These are phyloP conservation scores for Puccinia coronata DNA, from an alignment of 1,284 basidiomycete genomes.

Conservation along the genomic window DNA sequence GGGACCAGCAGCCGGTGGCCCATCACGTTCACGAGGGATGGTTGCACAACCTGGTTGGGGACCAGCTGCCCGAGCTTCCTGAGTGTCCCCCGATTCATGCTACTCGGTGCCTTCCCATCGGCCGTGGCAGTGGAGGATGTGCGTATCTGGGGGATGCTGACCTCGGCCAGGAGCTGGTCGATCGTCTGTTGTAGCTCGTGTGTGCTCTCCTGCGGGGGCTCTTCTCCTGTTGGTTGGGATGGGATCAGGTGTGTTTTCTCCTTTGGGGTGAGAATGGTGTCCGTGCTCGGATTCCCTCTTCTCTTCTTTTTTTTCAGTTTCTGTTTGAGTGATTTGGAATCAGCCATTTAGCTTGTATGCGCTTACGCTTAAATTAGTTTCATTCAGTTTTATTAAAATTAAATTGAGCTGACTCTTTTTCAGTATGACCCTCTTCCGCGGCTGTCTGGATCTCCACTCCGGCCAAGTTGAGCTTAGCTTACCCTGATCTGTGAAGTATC, in stretches of 20 bases:
- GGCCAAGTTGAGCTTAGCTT: constrained; percentile 63
- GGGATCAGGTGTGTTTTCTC: neutral
- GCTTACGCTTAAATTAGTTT: no score
- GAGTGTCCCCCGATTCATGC: neutral
- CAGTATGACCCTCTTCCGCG: constrained; percentile 67
- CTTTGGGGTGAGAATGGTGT: neutral
- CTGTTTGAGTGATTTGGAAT: no score
- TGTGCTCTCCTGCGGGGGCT: no score
- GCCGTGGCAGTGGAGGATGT: neutral
- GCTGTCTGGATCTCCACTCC: constrained; percentile 95
- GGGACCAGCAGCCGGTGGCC: constrained; percentile 26
- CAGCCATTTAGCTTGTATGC: no score
- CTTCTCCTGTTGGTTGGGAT: neutral
- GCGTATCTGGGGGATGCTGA: constrained; percentile 12
- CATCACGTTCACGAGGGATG: neutral
- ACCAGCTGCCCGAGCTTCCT: constrained; percentile 25
- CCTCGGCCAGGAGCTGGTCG: constrained; percentile 3
- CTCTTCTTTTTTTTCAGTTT: no score
- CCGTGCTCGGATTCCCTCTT: no score
- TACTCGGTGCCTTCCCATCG: no score
- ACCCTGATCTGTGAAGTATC: no score
- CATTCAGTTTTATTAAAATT: neutral
- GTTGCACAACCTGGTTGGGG: constrained; percentile 15
- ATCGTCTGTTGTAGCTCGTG: neutral
- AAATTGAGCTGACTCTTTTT: no score